Conservation (phyloP, 306 rosid species). For the Citrullus mucosospermus region DNA sequence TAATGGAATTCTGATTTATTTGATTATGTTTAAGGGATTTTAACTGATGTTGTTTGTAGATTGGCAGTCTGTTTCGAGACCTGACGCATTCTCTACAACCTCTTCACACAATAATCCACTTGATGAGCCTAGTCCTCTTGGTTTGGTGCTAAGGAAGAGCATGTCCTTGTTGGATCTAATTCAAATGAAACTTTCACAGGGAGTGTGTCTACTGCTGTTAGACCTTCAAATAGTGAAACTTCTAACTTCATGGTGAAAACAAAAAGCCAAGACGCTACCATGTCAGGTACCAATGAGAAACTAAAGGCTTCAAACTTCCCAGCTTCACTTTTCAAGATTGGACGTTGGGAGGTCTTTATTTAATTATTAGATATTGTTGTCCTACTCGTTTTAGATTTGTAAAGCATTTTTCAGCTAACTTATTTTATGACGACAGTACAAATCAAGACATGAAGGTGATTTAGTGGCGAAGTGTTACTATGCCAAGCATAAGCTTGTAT, state of each 20-base stretch:
- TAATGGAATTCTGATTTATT: not conserved
- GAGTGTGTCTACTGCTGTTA: conserved; percentile 9
- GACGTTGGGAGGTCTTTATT: conserved; percentile 70
- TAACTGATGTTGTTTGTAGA: not conserved
- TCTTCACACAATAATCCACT: conserved; percentile 47
- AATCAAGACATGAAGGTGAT: conserved; percentile 80
- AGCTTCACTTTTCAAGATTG: conserved; percentile 60
- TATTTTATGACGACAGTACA: conserved; percentile 36
- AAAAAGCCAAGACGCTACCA: conserved; percentile 25
- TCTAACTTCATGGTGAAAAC: conserved; percentile 20
- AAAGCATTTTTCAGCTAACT: not conserved
- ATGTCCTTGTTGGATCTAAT: conserved; percentile 71
- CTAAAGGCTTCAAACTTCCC: conserved; percentile 85
- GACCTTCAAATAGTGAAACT: conserved; percentile 25
- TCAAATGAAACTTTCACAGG: conserved; percentile 75
- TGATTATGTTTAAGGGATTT: not conserved
- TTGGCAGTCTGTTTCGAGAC: conserved; percentile 24
- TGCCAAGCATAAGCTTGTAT: conserved; percentile 83
- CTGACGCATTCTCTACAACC: conserved; percentile 12
- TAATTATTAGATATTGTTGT: not conserved
- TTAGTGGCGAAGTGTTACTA: conserved; percentile 81
- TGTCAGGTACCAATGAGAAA: conserved; percentile 36
- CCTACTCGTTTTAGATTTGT: not conserved
- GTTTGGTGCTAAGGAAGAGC: conserved; percentile 69
- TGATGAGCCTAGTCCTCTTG: conserved; percentile 85